phyloP scores from a whole-genome alignment of 2,329 filamentous ascomycete genomes.

The Verticillium klebahnii region DNA sequence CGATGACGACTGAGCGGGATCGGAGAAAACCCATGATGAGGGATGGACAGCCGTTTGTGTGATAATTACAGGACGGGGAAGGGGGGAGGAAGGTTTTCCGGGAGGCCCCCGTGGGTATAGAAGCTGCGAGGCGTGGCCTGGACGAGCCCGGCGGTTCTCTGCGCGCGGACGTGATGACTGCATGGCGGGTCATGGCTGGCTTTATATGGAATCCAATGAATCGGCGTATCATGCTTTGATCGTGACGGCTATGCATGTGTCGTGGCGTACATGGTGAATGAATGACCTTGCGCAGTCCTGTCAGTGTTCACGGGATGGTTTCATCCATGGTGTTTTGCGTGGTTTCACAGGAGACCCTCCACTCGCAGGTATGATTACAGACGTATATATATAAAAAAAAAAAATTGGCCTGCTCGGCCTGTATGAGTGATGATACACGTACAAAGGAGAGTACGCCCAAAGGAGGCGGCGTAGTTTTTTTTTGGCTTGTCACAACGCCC shows the following conservation, averaged over 20 bases:
- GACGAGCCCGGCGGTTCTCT: background rate
- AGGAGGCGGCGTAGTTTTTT: background rate
- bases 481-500: background rate
- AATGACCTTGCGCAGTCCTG: background rate
- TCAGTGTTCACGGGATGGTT: too few relatives aligned
- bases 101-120: background rate
- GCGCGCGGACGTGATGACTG: background rate
- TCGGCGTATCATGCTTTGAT: background rate
- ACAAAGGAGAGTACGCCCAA: background rate
- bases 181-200: background rate
- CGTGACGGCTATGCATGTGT: background rate
- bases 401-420: background rate
- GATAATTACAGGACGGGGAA: background rate
- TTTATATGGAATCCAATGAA: background rate
- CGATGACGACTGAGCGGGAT: constrained; percentile 46
- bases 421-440: background rate
- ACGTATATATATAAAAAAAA: background rate
- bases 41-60: background rate
- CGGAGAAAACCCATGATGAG: background rate
- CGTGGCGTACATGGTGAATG: background rate
- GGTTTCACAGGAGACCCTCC: background rate
- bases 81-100: background rate
- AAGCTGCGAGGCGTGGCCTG: background rate
- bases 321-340: too few relatives aligned
- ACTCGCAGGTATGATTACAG: background rate